Base-by-base conservation (phyloP, 768 basidiomycete species). In the Xerocomellus dryophilus region DNA sequence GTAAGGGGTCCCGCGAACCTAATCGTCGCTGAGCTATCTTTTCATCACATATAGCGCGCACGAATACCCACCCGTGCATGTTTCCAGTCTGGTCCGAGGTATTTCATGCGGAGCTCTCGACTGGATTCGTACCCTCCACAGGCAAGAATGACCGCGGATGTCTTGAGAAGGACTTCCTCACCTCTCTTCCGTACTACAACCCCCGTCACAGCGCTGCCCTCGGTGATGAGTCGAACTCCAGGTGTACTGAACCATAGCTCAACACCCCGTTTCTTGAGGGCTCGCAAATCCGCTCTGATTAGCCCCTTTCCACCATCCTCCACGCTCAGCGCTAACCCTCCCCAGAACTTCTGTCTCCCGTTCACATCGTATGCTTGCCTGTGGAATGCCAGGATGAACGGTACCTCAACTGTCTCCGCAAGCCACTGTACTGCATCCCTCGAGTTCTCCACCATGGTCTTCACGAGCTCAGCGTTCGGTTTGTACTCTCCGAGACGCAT, bases 1-100 rank as follows among this genome's bases (percentile, higher is more conserved):
- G 64, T 83, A 84, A 6, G 86, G 85, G 2, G 86, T 88, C 17
- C 86, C 84, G 53, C 85, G 79, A 47, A 88, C 79, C 83, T 87
- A 43, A 31, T 25, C 29, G 7, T 20, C 35, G 20, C 41, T 51
- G 21, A 54, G 47, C 15, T 2, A 20, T n/a, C 9, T 23, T 34
- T 25, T 25, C 7, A 25, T 7, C 39, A 14, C 4, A 6, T 10
- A 40, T 7, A 20, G 14, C 5, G 8, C 2, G 15, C 4, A 14
- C 21, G n/a, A 32, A 18, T 25, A 62, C 70, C 51, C 53, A 83
- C 84, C 64, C 75, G 79, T 25, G 86, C 84, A 51, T 71, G 73
- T 41, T 71, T 71, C 86, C 86, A 88, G 20, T 71, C 76, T 5
- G 64, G 48, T n/a, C 86, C 86, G 11, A 88, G 73, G 63, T 85